Evolutionary conservation across 495 filamentous ascomycete genomes (phyloP).

Genomic region (Tuber magnatum): DNA sequence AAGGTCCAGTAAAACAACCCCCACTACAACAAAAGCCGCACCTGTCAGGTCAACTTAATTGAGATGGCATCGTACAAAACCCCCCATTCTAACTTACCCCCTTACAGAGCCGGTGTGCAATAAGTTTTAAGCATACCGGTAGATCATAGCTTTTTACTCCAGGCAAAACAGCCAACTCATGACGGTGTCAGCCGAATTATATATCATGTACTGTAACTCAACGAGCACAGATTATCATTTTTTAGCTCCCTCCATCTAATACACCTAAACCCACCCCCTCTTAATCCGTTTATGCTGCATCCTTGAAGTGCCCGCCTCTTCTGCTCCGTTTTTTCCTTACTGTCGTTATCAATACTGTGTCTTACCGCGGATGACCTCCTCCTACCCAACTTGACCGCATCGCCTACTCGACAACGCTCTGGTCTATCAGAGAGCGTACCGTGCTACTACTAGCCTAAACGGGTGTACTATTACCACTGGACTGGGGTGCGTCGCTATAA

Average conservation of each 20-base stretch:
- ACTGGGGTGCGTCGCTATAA: constrained; percentile 47
- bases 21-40: background rate
- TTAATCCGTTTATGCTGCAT: constrained; percentile 16
- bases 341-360: constrained; percentile 6
- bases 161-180: background rate
- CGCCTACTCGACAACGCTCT: constrained; percentile 41
- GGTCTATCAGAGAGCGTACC: constrained; percentile 37
- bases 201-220: background rate
- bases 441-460: constrained; percentile 16
- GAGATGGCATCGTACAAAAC: background rate
- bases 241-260: background rate
- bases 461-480: constrained; percentile 24
- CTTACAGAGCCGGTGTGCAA: background rate
- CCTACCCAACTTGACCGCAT: constrained; percentile 26
- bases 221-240: constrained; percentile 7
- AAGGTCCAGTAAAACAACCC: background rate
- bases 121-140: background rate
- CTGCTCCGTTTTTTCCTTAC: constrained; percentile 14
- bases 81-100: background rate
- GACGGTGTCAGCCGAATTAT: background rate
- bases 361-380: constrained; percentile 24
- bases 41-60: background rate
- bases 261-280: constrained; percentile 6
- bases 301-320: constrained; percentile 12
- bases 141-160: background rate